Evolutionary conservation across 345 rosid species (phyloP).

Genomic region (Eucalyptus pumila): DNA sequence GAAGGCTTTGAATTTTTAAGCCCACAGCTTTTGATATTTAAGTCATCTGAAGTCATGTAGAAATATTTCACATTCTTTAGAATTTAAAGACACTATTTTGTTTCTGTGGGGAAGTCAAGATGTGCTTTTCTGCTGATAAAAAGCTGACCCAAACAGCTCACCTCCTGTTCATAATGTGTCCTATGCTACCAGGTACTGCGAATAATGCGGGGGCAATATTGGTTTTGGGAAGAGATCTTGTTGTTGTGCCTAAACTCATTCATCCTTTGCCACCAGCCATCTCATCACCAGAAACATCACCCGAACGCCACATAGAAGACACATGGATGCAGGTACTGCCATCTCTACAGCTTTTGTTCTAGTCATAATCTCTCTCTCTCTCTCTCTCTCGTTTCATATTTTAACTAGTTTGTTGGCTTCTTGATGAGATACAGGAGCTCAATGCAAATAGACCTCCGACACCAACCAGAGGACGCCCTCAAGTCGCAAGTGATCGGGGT

Average conservation of each 20-base stretch:
- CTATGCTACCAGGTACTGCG: conserved; percentile 61
- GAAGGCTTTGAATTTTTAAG: neutral
- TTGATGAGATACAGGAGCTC: conserved; percentile 48
- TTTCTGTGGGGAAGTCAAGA: neutral
- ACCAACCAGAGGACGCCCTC: conserved; percentile 98
- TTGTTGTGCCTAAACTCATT: conserved; percentile 90
- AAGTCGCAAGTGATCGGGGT: conserved; percentile 69
- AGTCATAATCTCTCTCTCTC: neutral
- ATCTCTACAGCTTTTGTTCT: neutral
- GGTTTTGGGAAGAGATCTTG: conserved; percentile 98
- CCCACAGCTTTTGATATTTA: neutral
- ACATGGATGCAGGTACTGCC: conserved; percentile 97
- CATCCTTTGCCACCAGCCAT: conserved; percentile 98
- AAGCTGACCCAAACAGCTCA: neutral
- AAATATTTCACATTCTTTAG: neutral
- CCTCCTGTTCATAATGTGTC: neutral
- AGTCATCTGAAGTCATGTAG: neutral
- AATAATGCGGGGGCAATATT: conserved; percentile 97
- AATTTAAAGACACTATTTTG: neutral
- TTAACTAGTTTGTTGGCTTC: neutral
- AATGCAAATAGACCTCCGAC: conserved; percentile 95
- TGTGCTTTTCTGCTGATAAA: neutral
- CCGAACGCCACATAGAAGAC: conserved; percentile 85
- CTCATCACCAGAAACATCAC: conserved; percentile 87
- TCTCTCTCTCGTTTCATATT: neutral